These are phyloP conservation scores for Trichoderma cornu-damae DNA, from an alignment of 2,329 filamentous ascomycete genomes.

Conservation along the genomic window DNA sequence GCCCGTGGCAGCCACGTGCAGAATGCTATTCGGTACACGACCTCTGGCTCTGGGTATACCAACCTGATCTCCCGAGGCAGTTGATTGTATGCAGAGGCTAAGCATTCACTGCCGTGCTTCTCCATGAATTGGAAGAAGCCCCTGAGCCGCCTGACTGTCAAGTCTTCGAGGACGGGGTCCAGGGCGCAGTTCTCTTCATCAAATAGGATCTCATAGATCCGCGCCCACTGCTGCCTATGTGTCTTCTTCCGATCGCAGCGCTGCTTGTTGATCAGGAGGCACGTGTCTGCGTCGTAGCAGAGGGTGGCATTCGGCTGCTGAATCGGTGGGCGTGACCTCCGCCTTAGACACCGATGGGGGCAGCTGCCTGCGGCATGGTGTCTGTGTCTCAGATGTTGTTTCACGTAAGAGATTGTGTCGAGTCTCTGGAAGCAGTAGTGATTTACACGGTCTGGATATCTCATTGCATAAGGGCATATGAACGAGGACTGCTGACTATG, in stretches of 20 bases:
- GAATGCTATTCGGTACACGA: neutral
- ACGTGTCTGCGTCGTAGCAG: neutral
- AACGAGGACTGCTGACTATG: neutral
- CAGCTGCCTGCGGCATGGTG: neutral
- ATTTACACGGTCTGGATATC: neutral
- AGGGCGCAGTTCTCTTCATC: no score
- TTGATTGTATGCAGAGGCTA: neutral
- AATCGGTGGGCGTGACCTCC: neutral
- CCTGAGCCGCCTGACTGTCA: neutral
- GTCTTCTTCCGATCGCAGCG: neutral
- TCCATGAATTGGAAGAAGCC: neutral
- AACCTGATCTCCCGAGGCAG: neutral
- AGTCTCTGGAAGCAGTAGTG: neutral
- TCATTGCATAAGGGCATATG: constrained; percentile 2
- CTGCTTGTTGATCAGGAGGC: neutral
- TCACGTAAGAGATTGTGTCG: neutral
- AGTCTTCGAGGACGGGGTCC: neutral
- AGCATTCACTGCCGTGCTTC: neutral
- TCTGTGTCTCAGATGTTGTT: constrained; percentile 1
- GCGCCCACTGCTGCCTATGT: neutral
- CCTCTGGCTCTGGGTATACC: neutral
- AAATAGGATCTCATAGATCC: neutral
- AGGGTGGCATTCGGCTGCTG: neutral
- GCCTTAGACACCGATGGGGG: neutral
- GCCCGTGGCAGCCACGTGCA: neutral